Conservation (phyloP, 768 basidiomycete genomes). For the Suillus subaureus region DNA sequence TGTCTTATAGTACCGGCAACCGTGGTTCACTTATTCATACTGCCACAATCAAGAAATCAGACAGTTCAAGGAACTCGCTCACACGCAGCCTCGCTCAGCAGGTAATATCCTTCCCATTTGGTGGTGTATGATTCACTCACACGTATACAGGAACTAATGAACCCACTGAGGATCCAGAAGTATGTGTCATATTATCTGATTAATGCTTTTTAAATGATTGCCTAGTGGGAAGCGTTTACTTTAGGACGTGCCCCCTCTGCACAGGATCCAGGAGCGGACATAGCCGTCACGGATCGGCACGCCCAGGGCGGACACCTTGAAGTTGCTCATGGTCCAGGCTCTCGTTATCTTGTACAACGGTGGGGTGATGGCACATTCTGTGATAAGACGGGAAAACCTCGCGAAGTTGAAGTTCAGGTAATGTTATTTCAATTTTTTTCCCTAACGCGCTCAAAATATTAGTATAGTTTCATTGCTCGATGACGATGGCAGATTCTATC, state of each 20-base stretch:
- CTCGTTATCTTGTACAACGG: constrained; percentile 89
- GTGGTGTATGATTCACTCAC: constrained; percentile 20
- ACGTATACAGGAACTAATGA: constrained; percentile 60
- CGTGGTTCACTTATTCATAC: constrained; percentile 98
- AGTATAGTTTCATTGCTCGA: constrained; percentile 88
- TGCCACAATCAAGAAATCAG: constrained; percentile 95
- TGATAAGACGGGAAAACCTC: constrained; percentile 85
- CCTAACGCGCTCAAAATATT: constrained; percentile 8
- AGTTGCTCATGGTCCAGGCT: constrained; percentile 74
- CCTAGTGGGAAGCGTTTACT: constrained; percentile 79
- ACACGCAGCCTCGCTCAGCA: constrained; percentile 62
- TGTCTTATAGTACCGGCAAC: constrained; percentile 68
- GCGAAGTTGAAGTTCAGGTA: constrained; percentile 96
- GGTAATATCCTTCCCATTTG: constrained; percentile 43
- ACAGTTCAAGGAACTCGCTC: constrained; percentile 87
- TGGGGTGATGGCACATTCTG: constrained; percentile 92
- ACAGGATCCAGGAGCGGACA: constrained; percentile 61
- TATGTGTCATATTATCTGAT: constrained; percentile 41
- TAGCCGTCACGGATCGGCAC: constrained; percentile 66
- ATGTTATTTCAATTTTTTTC: constrained; percentile 24
- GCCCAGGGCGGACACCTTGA: constrained; percentile 72
- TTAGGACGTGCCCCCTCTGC: constrained; percentile 68
- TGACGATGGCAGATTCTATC: constrained; percentile 90
- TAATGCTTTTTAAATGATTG: constrained; percentile 23
- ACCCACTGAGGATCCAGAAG: constrained; percentile 86